phyloP scores from a whole-genome alignment of 176 grass and related monocot genomes.

The Oryza glumipatula region DNA sequence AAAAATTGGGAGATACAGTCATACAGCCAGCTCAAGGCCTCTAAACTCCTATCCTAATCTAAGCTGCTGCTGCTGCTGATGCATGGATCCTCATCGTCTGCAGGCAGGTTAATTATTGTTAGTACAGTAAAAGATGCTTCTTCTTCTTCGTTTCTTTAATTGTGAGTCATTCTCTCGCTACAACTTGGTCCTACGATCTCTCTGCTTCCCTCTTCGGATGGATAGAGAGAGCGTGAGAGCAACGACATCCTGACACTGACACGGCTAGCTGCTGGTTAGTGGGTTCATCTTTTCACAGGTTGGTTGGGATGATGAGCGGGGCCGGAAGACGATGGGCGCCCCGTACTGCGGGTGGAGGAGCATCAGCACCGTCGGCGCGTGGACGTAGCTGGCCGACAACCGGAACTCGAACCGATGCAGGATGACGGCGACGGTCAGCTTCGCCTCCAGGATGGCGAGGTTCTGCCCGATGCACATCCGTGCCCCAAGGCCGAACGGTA shows the following conservation, averaged over 20 bases:
- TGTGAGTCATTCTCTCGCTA: conserved; percentile 24
- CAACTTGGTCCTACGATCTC: conserved; percentile 25
- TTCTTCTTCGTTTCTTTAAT: neutral
- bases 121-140: conserved; percentile 38
- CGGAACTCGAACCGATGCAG: conserved; percentile 88
- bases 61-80: conserved; percentile 47
- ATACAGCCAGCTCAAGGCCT: conserved; percentile 39
- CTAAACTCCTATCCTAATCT: conserved; percentile 48
- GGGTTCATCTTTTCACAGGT: neutral
- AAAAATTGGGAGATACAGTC: conserved; percentile 42
- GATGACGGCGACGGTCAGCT: conserved; percentile 82
- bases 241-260: conserved; percentile 46
- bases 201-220: neutral
- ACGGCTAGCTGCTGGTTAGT: conserved; percentile 32
- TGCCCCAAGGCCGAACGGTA: conserved; percentile 86
- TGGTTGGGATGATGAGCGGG: conserved; percentile 30
- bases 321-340: conserved; percentile 79
- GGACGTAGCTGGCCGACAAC: conserved; percentile 83
- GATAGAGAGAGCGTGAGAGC: too few relatives aligned
- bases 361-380: conserved; percentile 96
- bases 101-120: conserved; percentile 46
- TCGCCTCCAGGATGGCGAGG: conserved; percentile 88
- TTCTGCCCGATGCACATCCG: conserved; percentile 99
- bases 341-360: conserved; percentile 97
- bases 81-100: conserved; percentile 37